phyloP scores from a whole-genome alignment of 2,329 filamentous ascomycete genomes.

The Epichloe aotearoae region DNA sequence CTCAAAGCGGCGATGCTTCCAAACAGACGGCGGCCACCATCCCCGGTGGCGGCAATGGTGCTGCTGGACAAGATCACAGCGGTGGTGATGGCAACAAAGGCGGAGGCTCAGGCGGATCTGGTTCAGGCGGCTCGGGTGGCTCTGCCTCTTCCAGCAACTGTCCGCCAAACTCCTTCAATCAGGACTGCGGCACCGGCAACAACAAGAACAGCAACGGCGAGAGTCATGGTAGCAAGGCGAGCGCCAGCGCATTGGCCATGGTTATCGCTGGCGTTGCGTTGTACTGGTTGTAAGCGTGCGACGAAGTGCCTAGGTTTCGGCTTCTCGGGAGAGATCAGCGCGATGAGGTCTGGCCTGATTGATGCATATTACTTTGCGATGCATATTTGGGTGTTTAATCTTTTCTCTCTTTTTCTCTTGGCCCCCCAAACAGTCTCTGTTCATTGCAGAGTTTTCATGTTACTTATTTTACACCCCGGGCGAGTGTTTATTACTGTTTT shows the following conservation, averaged over 20 bases:
- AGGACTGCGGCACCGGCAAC: conserved; percentile 20
- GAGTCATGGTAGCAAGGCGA: conserved; percentile 18
- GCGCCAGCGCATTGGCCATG: conserved; percentile 24
- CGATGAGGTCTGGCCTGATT: too few relatives aligned
- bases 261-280: conserved; percentile 23
- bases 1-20: conserved; percentile 9
- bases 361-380: too few relatives aligned
- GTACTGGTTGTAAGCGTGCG: conserved; percentile 19
- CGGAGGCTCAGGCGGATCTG: conserved; percentile 15
- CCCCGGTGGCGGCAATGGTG: conserved; percentile 17
- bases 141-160: conserved; percentile 19
- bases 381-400: not conserved
- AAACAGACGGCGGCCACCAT: conserved; percentile 15
- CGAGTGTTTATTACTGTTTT: too few relatives aligned
- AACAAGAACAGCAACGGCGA: conserved; percentile 16
- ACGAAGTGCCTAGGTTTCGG: too few relatives aligned
- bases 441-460: too few relatives aligned
- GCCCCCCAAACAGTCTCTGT: not conserved
- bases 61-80: conserved; percentile 13
- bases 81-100: conserved; percentile 4
- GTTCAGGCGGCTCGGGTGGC: conserved; percentile 10
- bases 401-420: not conserved
- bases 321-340: too few relatives aligned
- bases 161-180: conserved; percentile 25
- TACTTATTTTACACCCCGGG: too few relatives aligned